Conservation (phyloP, 768 basidiomycete genomes). For the Amanita jacksonii region DNA sequence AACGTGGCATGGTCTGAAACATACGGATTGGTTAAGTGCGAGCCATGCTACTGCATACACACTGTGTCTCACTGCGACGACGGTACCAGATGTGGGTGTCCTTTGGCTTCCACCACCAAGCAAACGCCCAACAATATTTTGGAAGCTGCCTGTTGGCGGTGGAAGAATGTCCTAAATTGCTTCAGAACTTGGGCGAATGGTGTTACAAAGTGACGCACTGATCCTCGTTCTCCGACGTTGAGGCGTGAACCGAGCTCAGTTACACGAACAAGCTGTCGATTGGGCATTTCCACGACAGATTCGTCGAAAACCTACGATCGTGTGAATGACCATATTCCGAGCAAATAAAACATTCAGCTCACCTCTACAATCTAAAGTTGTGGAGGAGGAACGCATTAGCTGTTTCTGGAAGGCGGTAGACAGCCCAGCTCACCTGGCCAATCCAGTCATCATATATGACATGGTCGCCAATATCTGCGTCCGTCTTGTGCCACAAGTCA, state of each 20-base stretch:
- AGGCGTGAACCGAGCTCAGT: constrained; percentile 74
- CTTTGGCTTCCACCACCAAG: constrained; percentile 36
- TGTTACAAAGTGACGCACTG: constrained; percentile 32
- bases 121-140: constrained; percentile 36
- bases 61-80: constrained; percentile 65
- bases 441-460: constrained; percentile 82
- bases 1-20: constrained; percentile 13
- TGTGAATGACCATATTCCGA: too few species aligned
- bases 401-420: too few species aligned
- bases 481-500: constrained; percentile 46
- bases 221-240: constrained; percentile 64
- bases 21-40: constrained; percentile 77
- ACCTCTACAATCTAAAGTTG: constrained; percentile 88
- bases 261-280: constrained; percentile 54
- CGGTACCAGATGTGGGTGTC: constrained; percentile 43
- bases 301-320: constrained; percentile 88
- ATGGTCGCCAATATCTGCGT: constrained; percentile 72
- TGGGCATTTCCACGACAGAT: constrained; percentile 60
- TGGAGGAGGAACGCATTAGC: too few species aligned
- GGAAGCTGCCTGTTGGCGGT: constrained; percentile 33
- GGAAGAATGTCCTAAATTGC: constrained; percentile 60
- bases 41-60: constrained; percentile 81
- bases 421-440: constrained; percentile 77
- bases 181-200: not conserved
- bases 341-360: constrained; percentile 15